Percentiles rank a stretch among this genome's conserved stretches.
Evolutionary conservation across 2,329 filamentous ascomycete species (phyloP).

Genomic region (Daldinia eschscholtzii): DNA sequence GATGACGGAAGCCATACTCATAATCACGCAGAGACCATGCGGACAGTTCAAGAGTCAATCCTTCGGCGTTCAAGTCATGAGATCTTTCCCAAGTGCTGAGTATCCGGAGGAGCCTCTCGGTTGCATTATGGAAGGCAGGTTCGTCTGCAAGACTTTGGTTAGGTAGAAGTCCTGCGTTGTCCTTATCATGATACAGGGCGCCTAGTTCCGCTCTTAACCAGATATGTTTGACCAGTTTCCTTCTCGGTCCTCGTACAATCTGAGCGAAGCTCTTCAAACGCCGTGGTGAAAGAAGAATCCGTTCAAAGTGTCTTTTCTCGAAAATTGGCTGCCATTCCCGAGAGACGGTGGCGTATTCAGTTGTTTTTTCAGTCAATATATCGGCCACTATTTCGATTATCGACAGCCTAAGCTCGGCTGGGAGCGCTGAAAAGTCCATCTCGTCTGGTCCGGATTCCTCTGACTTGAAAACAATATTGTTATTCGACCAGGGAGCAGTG

Average conservation of each 20-base stretch:
- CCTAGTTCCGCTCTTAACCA: conserved; percentile 9
- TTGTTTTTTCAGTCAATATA: neutral
- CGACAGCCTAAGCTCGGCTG: neutral
- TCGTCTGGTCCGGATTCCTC: neutral
- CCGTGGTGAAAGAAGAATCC: neutral
- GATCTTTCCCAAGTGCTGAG: conserved; percentile 4
- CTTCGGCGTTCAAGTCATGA: neutral
- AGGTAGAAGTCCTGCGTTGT: neutral
- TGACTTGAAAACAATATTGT: neutral
- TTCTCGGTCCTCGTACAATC: conserved; percentile 14
- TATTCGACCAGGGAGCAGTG: no score
- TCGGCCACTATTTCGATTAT: neutral
- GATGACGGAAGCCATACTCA: neutral
- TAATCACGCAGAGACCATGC: neutral
- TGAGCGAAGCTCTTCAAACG: neutral
- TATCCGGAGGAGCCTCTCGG: neutral
- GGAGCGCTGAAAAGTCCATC: neutral
- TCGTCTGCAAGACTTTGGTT: neutral
- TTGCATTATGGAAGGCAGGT: neutral
- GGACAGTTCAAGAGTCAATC: conserved; percentile 4
- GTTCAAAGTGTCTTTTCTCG: neutral
- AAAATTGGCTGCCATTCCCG: neutral
- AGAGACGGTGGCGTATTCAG: neutral
- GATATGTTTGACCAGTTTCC: conserved; percentile 16
- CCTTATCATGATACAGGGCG: neutral